Base-by-base conservation (phyloP, 164 flowering plant species). In the Stephania cephalantha region DNA sequence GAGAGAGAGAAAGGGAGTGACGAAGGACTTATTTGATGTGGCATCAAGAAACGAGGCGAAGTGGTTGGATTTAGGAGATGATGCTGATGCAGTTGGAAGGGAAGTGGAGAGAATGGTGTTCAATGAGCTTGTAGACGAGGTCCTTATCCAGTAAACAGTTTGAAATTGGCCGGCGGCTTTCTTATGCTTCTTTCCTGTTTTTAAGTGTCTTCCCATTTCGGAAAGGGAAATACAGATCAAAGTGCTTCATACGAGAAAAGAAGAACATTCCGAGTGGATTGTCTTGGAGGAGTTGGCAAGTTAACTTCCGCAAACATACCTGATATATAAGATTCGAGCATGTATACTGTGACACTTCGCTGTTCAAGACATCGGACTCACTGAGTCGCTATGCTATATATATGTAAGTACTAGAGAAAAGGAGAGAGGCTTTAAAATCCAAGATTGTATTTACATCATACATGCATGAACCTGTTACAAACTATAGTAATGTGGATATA, bases 51-150 rank as follows among this genome's bases (percentile, higher is more conserved):
- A 75, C 74, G 88, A 87, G 45, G 53, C 79, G 75, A 73, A 79
- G 78, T 89, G 94, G 97, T n/a, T 85, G 74, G 85, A 82, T 8
- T 75, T 84, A 53, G 81, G 78, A 58, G 85, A 81, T 52, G 88
- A 85, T 9, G 71, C 88, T 31, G 88, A 89, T 63, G 77, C 70
- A 12, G 81, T 91, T 15, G 94, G 95, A 18, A 80, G 82, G 73
- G 93, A 89, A 68, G 74, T 94, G n/a, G 94, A 88, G 85, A 79
- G 73, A 31, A 3, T 84, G 71, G 75, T 94, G 79, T 74, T 85
- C 42, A 87, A 89, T 75, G 94, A 88, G 46, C 76, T 94, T 50
- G 77, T 92, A 46, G 76, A 64, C 44, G 97, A 94, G 75, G 63
- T 83, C 18, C 53, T 75, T 20, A 75, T 68, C 63, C 10, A 53